phyloP scores from a whole-genome alignment of 1,284 basidiomycete species.

The Caloboletus firmus region DNA sequence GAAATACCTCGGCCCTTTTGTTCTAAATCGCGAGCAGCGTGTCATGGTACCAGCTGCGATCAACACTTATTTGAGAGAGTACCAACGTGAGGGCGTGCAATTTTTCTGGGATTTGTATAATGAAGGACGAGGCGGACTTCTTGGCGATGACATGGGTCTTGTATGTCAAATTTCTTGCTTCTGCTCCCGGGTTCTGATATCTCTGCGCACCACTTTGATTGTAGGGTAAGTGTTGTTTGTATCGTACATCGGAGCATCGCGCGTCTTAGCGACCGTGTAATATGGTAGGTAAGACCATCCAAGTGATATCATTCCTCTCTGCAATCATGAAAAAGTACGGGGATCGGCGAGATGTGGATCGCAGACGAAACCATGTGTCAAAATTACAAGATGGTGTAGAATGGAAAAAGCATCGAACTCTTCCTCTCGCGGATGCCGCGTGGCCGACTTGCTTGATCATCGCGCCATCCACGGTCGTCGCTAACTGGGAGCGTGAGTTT shows the following conservation, averaged over 20 bases:
- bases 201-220: not conserved
- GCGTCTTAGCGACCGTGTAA: not conserved
- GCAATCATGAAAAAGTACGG: constrained; percentile 84
- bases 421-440: constrained; percentile 63
- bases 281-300: constrained; percentile 74
- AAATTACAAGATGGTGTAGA: constrained; percentile 58
- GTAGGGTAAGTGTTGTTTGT: constrained; percentile 22
- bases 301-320: constrained; percentile 82
- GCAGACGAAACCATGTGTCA: constrained; percentile 63
- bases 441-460: constrained; percentile 86
- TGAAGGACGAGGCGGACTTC: constrained; percentile 64
- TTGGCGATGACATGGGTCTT: constrained; percentile 91
- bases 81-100: constrained; percentile 78
- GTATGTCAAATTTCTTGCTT: constrained; percentile 42
- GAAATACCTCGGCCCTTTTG: constrained; percentile 40
- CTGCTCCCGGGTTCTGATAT: constrained; percentile 1
- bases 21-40: constrained; percentile 47
- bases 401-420: constrained; percentile 50
- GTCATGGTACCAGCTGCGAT: constrained; percentile 69
- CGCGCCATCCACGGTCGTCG: constrained; percentile 74
- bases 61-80: constrained; percentile 79
- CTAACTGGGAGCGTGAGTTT: constrained; percentile 83
- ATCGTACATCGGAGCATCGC: not conserved
- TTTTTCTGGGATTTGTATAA: constrained; percentile 74
- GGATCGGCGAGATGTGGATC: constrained; percentile 54